phyloP scores from a whole-genome alignment of 2,329 filamentous ascomycete genomes.

The Aspergillus pseudonomiae region DNA sequence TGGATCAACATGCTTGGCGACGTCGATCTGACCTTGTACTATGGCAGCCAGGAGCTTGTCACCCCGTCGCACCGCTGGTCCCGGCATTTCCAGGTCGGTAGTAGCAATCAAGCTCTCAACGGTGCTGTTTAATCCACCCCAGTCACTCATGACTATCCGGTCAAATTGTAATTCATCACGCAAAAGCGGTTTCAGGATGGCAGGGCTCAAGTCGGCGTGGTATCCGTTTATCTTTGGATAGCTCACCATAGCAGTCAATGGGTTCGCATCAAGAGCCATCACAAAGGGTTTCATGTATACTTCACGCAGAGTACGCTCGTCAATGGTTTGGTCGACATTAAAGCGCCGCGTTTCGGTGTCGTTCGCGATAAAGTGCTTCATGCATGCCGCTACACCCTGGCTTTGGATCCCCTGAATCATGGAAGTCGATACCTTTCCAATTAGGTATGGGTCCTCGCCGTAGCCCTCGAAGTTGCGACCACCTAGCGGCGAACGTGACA shows the following conservation, averaged over 20 bases:
- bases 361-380: constrained; percentile 25
- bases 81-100: constrained; percentile 13
- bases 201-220: neutral
- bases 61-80: constrained; percentile 2
- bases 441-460: constrained; percentile 21
- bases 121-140: constrained; percentile 8
- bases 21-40: neutral
- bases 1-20: constrained; percentile 1
- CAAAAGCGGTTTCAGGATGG: constrained; percentile 1
- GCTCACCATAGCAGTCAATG: constrained; percentile 16
- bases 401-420: constrained; percentile 16
- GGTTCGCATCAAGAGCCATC: constrained; percentile 13
- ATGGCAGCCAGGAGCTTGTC: neutral
- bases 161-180: constrained; percentile 11
- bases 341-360: constrained; percentile 15
- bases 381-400: constrained; percentile 8
- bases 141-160: constrained; percentile 17
- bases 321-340: constrained; percentile 5
- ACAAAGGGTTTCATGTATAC: constrained; percentile 21
- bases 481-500: constrained; percentile 11
- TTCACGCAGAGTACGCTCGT: constrained; percentile 18
- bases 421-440: constrained; percentile 5
- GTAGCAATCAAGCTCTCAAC: constrained; percentile 3
- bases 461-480: constrained; percentile 24
- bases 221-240: constrained; percentile 22